phyloP scores from a whole-genome alignment of 2,329 filamentous ascomycete species.

The Penicillium concentricum region DNA sequence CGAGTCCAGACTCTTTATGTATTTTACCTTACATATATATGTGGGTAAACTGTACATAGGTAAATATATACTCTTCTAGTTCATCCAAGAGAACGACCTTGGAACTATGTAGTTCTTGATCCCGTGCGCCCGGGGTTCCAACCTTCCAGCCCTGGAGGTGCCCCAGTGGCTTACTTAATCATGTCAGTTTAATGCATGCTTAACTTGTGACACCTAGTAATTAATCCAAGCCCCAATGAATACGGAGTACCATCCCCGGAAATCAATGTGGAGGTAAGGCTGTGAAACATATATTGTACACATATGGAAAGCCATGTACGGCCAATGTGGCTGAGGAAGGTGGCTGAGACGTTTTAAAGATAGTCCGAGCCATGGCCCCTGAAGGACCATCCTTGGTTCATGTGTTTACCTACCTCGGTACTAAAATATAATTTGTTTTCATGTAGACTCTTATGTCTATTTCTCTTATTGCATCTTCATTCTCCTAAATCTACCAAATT shows the following conservation, averaged over 20 bases:
- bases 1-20: conserved; percentile 1
- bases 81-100: not conserved
- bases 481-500: not conserved
- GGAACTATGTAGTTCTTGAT: no score
- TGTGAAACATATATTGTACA: not conserved
- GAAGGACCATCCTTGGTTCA: not conserved
- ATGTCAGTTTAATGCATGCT: no score
- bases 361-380: not conserved
- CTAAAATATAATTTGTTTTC: not conserved
- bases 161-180: no score
- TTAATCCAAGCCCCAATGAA: not conserved
- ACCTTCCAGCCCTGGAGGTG: no score
- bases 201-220: not conserved
- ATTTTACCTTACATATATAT: not conserved
- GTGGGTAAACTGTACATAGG: not conserved
- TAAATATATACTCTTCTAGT: not conserved
- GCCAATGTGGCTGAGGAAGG: not conserved
- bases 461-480: not conserved
- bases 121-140: no score
- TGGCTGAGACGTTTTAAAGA: not conserved
- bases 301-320: no score
- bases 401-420: not conserved
- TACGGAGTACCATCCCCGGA: not conserved
- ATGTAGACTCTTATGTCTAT: not conserved
- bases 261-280: not conserved